These are phyloP conservation scores for Talaromyces adpressus DNA, from an alignment of 495 filamentous ascomycete species.

Conservation along the genomic window DNA sequence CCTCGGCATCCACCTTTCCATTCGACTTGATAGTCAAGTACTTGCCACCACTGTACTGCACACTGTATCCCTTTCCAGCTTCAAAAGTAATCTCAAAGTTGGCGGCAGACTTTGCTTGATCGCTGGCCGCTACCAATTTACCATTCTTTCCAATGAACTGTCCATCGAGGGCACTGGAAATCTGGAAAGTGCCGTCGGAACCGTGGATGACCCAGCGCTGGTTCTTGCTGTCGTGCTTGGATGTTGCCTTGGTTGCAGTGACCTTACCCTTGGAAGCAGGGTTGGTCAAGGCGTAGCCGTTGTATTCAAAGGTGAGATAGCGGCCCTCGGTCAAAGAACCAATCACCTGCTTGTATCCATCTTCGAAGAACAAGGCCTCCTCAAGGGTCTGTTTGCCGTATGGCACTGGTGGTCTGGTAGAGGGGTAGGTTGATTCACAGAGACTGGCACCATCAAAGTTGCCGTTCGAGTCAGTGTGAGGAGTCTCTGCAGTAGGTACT, in stretches of 20 bases:
- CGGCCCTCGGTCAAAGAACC: slow-evolving; percentile 48
- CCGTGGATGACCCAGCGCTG: slow-evolving; percentile 49
- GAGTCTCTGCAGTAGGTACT: slow-evolving; percentile 34
- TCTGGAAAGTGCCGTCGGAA: slow-evolving; percentile 32
- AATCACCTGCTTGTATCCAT: slow-evolving; percentile 46
- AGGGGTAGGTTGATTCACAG: slow-evolving; percentile 31
- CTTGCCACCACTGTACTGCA: slow-evolving; percentile 19
- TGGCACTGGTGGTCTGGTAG: slow-evolving; percentile 36
- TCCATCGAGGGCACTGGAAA: slow-evolving; percentile 43
- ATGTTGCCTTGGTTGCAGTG: slow-evolving; percentile 22
- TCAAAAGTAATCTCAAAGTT: not conserved
- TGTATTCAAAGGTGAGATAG: slow-evolving; percentile 31
- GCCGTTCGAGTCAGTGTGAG: slow-evolving; percentile 26
- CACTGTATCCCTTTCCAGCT: slow-evolving; percentile 15
- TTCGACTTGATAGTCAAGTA: slow-evolving; percentile 16
- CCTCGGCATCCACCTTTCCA: slow-evolving; percentile 17
- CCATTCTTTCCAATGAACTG: slow-evolving; percentile 18
- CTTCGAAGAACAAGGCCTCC: slow-evolving; percentile 34
- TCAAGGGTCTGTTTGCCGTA: slow-evolving; percentile 34
- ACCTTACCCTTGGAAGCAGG: slow-evolving; percentile 13
- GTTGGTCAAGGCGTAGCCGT: slow-evolving; percentile 25
- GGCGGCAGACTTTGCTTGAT: not conserved
- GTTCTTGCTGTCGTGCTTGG: slow-evolving; percentile 26
- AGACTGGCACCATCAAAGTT: slow-evolving; percentile 35
- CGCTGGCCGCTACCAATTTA: not conserved